Conservation (phyloP, 2,329 filamentous ascomycete species). For the Colletotrichum tropicicola region DNA sequence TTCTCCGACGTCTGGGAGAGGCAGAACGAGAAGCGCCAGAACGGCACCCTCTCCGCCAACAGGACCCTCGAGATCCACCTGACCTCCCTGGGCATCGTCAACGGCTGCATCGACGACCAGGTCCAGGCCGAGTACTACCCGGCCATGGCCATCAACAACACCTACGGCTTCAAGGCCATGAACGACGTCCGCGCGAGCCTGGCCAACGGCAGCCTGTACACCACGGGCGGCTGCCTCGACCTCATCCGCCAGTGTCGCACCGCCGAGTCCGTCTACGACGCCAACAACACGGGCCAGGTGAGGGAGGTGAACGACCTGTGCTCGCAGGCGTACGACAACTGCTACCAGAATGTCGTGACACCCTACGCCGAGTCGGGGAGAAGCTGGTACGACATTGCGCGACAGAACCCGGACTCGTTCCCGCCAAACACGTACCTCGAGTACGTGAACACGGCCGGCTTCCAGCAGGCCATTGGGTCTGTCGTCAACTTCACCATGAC, state of each 20-base stretch:
- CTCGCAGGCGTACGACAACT: slow-evolving; percentile 38
- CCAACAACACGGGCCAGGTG: slow-evolving; percentile 22
- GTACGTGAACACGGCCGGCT: slow-evolving; percentile 68
- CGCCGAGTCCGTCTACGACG: slow-evolving; percentile 23
- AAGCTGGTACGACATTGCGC: slow-evolving; percentile 70
- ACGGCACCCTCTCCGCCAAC: slow-evolving; percentile 56
- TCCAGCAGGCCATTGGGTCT: slow-evolving; percentile 66
- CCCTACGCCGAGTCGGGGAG: slow-evolving; percentile 65
- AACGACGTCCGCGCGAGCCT: slow-evolving; percentile 26
- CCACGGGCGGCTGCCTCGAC: slow-evolving; percentile 26
- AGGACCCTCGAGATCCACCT: slow-evolving; percentile 68
- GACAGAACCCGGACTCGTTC: slow-evolving; percentile 65
- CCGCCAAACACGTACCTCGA: slow-evolving; percentile 68
- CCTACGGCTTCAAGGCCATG: slow-evolving; percentile 70
- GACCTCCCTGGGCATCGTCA: slow-evolving; percentile 73
- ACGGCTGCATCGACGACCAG: slow-evolving; percentile 74
- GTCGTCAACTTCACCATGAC: slow-evolving; percentile 65
- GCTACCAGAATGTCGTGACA: slow-evolving; percentile 63
- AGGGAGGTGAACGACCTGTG: slow-evolving; percentile 21
- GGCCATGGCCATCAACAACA: slow-evolving; percentile 65
- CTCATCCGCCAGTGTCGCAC: slow-evolving; percentile 30
- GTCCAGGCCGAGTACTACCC: slow-evolving; percentile 68
- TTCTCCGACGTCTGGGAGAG: slow-evolving; percentile 68
- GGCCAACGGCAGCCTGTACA: slow-evolving; percentile 26
- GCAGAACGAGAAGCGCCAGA: slow-evolving; percentile 67